Evolutionary conservation across 2,329 filamentous ascomycete species (phyloP), one percentile per base, ranked within the genome.

Genomic region (Pyricularia grisea): DNA sequence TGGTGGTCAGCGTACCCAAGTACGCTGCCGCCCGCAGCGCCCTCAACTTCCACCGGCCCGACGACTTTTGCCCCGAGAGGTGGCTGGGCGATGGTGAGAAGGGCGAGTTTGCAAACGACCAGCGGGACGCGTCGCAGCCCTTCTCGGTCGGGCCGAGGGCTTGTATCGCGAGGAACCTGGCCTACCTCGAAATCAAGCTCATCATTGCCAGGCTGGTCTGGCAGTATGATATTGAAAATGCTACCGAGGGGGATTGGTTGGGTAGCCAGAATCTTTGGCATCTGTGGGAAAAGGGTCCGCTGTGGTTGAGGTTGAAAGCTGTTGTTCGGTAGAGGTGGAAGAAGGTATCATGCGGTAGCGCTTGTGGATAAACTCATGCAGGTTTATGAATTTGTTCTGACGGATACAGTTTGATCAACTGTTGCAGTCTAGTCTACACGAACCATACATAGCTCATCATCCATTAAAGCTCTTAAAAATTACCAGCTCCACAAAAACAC

Each of bases 1-100:
- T 73, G 12, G 81, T 83, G 65, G 77, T 85, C 12, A 80, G 80
- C 0, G 76, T 77, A 7, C 70, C 71, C 64, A 33, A 63, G 20
- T 67, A 68, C 11, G 42, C 61, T n/a, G 70, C 68, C 50, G 68
- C 42, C 6, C 60, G 33, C 63, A 63, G 55, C 31, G 50, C 64
- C 2, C 67, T 50, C 28, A 66, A 70, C 67, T 72, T 36, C 42
- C 23, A 30, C 42, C 50, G 68, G 4, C 69, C 76, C 58, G 70
- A 73, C 25, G 60, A 64, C 11, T 68, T 68, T 17, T 4, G 20
- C 5, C 67, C 67, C 5, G 67, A 68, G 67, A 30, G 67, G 12
- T 68, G 67, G 67, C 58, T 68, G 67, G 67, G 28, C 55, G 12
- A 31, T 9, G 58, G 2, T 60, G 25, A 33, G 1, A 42, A 65